Conservation (phyloP, 1,284 basidiomycete genomes). For the Austroboletus rostrupii region DNA sequence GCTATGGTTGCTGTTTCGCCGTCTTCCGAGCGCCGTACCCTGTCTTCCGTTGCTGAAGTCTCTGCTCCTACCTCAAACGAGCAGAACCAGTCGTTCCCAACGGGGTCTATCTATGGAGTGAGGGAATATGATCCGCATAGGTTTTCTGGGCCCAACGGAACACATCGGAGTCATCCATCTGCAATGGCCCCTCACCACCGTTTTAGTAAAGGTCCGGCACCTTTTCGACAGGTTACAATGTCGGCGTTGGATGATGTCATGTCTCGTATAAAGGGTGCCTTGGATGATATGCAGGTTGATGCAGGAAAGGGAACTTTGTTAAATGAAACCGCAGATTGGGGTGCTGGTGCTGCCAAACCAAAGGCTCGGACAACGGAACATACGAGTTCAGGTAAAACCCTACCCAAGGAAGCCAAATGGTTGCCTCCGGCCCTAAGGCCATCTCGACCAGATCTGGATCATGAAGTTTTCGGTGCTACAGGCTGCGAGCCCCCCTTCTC, state of each 20-base stretch:
- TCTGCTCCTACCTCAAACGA: conserved; percentile 11
- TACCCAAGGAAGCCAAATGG: conserved; percentile 40
- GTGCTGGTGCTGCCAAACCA: conserved; percentile 11
- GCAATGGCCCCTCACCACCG: conserved; percentile 21
- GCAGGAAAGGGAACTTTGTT: conserved; percentile 17
- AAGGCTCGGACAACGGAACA: conserved; percentile 17
- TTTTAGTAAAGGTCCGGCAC: conserved; percentile 28
- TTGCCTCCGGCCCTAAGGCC: conserved; percentile 54
- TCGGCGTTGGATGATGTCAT: conserved; percentile 80
- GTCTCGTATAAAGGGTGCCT: conserved; percentile 83
- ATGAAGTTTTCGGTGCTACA: conserved; percentile 50
- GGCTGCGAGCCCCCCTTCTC: conserved; percentile 49
- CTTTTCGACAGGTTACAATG: conserved; percentile 66
- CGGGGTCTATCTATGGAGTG: conserved; percentile 6
- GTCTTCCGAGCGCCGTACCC: conserved; percentile 14
- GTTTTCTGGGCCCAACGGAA: conserved; percentile 19
- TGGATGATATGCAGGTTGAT: conserved; percentile 64
- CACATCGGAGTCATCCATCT: conserved; percentile 19
- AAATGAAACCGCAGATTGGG: conserved; percentile 23
- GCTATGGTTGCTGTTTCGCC: conserved; percentile 32
- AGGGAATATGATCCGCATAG: conserved; percentile 20
- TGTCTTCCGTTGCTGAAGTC: conserved; percentile 19
- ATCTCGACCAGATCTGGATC: conserved; percentile 34
- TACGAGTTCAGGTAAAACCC: conserved; percentile 7
- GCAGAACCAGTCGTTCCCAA: conserved; percentile 1